Base-by-base conservation (phyloP, 768 basidiomycete species). In the Trametes cubensis region DNA sequence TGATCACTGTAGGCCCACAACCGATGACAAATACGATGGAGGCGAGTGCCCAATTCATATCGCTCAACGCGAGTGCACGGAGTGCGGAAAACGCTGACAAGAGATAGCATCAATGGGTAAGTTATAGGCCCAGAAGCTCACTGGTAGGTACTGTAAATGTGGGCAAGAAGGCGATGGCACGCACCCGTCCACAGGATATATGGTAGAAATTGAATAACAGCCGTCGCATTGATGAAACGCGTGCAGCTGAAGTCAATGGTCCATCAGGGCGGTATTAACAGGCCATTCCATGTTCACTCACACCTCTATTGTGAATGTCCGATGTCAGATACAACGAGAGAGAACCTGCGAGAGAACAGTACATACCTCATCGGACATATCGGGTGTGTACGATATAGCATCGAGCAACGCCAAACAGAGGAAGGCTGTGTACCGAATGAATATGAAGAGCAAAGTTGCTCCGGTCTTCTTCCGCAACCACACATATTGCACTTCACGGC, bases 391-490 rank as follows among this genome's bases (percentile, higher is more conserved):
- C 41, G 23, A 17, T 6, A 47, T 47, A 15, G 53, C 34, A 6
- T 44, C 34, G 8, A 44, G 23, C 40, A 55, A 6, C 14, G 17
- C 34, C 13, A 42, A 14, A 14, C 13, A 13, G 13, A 55, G 20
- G 23, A 55, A 23, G 21, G 53, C 41, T 13, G 8, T 7, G 41
- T 55, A 55, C 11, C 53, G 50, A 8, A 34, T 30, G n/a, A 34
- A 28, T 18, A 66, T 13, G 53, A 55, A 66, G 28, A 66, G 56
- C 42, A 23, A 26, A 2, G 49, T 54, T 4, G 64, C 64, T 2
- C 44, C 46, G 14, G 55, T 62, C 23, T 50, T 54, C 26, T 60
- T 55, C n/a, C 56, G 60, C 26, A n/a, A 45, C 64, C 64, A 66
- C 18, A 66, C 25, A 46, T 46, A 8, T 6, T 21, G 10, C 7